Evolutionary conservation across 495 filamentous ascomycete genomes (phyloP), one percentile per base, ranked within the genome.

Genomic region (Aspergillus campestris): DNA sequence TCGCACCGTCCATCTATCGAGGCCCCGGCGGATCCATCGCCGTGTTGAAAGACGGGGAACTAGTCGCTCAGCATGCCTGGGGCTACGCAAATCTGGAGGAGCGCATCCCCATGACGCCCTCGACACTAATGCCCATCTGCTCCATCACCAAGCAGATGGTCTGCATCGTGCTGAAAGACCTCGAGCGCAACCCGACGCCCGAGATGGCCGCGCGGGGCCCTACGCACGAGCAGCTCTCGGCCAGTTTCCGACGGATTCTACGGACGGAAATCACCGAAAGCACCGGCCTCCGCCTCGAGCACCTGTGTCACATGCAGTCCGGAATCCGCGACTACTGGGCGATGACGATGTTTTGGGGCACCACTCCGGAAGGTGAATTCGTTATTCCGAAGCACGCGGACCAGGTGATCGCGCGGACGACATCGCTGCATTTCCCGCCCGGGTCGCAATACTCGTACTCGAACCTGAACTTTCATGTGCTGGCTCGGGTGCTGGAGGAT

Each of bases 141-240:
- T 66, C 63, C 7, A 66, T 65, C 36, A 61, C 61, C 1, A 66
- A 66, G 35, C 63, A 66, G 28, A 59, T 64, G 13, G 36, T 66
- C 1, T 64, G 61, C 35, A 55, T 52, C 11, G 27, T 66, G 10
- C 33, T 64, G 29, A 32, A 55, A 2, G 63, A 66, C 32, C 44
- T 66, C 5, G 32, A 64, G 13, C 58, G 56, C 13, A 54, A 52
- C 24, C 56, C 52, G 8, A 47, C 58, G 1, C 45, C 58, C 8
- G 39, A 40, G 4, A 48, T 58, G 42, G 44, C 47, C 8, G 49
- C 47, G 11, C 54, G 55, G 10, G 57, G 57, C 1, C 47, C 58
- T 15, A 47, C 53, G 13, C 47, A 42, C 10, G 35, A 41, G 34
- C 59, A 64, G 40, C 43, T 64, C 8, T 27, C 34, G 5, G 46